phyloP scores from a whole-genome alignment of 1,284 basidiomycete genomes.

The Ceratobasidium sp. region DNA sequence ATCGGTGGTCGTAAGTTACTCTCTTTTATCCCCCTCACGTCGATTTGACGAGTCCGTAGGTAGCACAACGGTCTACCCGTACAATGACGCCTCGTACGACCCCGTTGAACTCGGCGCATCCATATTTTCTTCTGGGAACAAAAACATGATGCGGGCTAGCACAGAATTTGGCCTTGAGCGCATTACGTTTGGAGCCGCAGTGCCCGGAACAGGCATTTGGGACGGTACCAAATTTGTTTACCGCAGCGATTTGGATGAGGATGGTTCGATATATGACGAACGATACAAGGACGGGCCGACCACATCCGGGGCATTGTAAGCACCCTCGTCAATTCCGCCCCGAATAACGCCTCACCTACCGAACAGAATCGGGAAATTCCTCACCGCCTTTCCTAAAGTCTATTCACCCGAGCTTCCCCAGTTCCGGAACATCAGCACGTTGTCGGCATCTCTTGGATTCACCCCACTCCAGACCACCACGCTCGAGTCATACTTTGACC shows the following conservation, averaged over 20 bases:
- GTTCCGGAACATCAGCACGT: constrained; percentile 59
- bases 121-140: constrained; percentile 85
- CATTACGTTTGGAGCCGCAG: constrained; percentile 60
- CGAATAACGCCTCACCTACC: constrained; percentile 57
- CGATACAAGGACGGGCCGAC: constrained; percentile 21
- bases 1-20: constrained; percentile 24
- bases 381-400: constrained; percentile 49
- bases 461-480: constrained; percentile 59
- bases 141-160: constrained; percentile 81
- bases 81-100: constrained; percentile 1
- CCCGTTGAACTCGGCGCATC: constrained; percentile 71
- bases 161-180: constrained; percentile 79
- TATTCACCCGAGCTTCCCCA: constrained; percentile 55
- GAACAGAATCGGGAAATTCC: constrained; percentile 56
- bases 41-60: neutral
- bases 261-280: too few relatives aligned
- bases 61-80: constrained; percentile 4
- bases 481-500: constrained; percentile 65
- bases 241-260: too few relatives aligned
- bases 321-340: constrained; percentile 14
- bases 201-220: constrained; percentile 73
- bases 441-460: constrained; percentile 61
- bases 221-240: constrained; percentile 77
- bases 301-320: constrained; percentile 58
- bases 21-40: neutral